Percentiles rank a stretch among this genome's conserved stretches.
These are phyloP conservation scores for Paramecium pentaurelia DNA, from an alignment of 73 alveolate species.

Conservation along the genomic window DNA sequence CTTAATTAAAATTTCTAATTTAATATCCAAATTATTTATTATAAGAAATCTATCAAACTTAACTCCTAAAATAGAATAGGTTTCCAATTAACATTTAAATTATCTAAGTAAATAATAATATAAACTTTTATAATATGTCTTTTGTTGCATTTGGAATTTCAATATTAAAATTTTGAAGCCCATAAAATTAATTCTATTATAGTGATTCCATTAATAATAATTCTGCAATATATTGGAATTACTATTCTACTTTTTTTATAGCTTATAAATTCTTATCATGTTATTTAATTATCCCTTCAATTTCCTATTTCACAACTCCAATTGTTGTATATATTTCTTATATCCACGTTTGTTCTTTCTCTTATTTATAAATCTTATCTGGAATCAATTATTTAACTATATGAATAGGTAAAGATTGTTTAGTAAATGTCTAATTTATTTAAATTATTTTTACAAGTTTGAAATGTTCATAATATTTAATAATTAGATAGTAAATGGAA, in stretches of 20 bases:
- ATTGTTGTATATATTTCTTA: neutral
- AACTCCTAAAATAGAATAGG: neutral
- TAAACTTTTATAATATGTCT: neutral
- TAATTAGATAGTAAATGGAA: neutral
- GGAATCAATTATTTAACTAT: neutral
- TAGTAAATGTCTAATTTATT: neutral
- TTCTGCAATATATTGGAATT: neutral
- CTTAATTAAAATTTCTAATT: neutral
- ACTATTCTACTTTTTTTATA: neutral
- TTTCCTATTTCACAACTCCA: neutral
- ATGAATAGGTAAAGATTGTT: neutral
- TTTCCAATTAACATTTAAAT: neutral
- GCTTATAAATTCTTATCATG: neutral
- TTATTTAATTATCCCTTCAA: neutral
- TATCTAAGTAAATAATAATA: neutral
- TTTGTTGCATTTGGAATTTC: neutral
- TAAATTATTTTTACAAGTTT: neutral
- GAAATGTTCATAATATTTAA: neutral
- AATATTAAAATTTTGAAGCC: neutral
- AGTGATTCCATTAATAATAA: neutral
- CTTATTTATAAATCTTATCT: neutral
- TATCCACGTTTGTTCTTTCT: neutral
- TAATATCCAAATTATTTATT: neutral
- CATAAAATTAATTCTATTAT: neutral
- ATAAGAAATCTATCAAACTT: neutral